Percentiles rank a stretch among this genome's conserved stretches.
phyloP scores from a whole-genome alignment of 768 basidiomycete species.

The Hericium erinaceus region DNA sequence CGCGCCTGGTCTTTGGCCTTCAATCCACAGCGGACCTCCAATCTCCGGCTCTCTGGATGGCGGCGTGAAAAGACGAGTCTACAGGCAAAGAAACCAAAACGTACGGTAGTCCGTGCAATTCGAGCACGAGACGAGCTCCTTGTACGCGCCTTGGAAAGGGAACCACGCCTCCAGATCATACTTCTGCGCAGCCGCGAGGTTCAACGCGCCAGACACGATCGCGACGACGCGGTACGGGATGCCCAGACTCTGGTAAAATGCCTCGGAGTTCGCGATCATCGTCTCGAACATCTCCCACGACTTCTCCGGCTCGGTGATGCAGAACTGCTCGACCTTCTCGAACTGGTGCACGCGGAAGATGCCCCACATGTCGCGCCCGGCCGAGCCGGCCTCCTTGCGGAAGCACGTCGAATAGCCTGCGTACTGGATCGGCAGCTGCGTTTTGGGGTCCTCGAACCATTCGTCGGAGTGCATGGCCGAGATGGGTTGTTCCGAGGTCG shows the following conservation, averaged over 20 bases:
- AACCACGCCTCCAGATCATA: slow-evolving; percentile 99
- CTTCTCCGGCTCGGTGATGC: slow-evolving; percentile 88
- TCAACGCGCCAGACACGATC: slow-evolving; percentile 94
- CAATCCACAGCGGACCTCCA: slow-evolving; percentile 90
- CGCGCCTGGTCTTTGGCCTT: slow-evolving; percentile 85
- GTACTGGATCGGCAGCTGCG: slow-evolving; percentile 86
- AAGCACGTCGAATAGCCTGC: slow-evolving; percentile 93
- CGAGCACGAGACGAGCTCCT: slow-evolving; percentile 95
- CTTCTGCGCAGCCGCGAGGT: slow-evolving; percentile 95
- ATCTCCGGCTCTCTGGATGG: slow-evolving; percentile 70
- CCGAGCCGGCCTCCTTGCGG: slow-evolving; percentile 97
- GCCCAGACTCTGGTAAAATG: slow-evolving; percentile 91
- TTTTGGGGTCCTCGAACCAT: slow-evolving; percentile 92
- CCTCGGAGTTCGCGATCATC: slow-evolving; percentile 88
- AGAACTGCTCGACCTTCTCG: slow-evolving; percentile 97
- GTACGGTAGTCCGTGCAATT: slow-evolving; percentile 99
- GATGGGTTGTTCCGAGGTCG: slow-evolving; percentile 97
- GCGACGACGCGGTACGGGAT: slow-evolving; percentile 87
- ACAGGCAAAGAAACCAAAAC: slow-evolving; percentile 21
- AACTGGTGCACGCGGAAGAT: slow-evolving; percentile 99
- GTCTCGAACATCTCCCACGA: slow-evolving; percentile 90
- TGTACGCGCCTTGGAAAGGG: slow-evolving; percentile 93
- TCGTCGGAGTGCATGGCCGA: slow-evolving; percentile 93
- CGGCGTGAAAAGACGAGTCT: background rate
- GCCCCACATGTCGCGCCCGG: slow-evolving; percentile 98